Percentiles rank a stretch among this genome's conserved stretches.
These are phyloP conservation scores for Ascomycota sp. DNA, from an alignment of 2,329 filamentous ascomycete genomes.

Conservation along the genomic window DNA sequence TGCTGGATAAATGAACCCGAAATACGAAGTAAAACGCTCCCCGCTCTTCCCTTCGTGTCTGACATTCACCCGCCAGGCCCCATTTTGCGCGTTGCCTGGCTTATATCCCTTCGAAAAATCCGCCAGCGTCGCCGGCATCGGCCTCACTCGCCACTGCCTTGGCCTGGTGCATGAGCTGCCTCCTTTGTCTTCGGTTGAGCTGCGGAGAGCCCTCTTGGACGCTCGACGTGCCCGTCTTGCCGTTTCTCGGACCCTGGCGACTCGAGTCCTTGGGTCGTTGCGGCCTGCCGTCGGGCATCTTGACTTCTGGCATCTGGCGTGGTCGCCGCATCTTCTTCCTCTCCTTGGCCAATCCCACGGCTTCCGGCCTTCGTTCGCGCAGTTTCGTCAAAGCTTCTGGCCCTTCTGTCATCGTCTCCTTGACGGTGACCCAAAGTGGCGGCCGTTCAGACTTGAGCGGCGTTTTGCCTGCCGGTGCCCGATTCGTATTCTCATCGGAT, in stretches of 20 bases:
- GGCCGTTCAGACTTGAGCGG: constrained; percentile 25
- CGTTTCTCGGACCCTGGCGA: too few relatives aligned
- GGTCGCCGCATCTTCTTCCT: constrained; percentile 2
- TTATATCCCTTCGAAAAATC: constrained; percentile 31
- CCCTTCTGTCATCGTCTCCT: constrained; percentile 40
- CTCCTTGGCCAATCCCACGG: constrained; percentile 1
- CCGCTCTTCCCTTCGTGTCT: too few relatives aligned
- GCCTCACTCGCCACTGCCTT: constrained; percentile 16
- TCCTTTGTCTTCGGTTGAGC: constrained; percentile 16
- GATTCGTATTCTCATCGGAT: constrained; percentile 17
- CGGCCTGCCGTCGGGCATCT: too few relatives aligned
- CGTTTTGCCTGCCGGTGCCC: constrained; percentile 19
- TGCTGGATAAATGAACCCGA: too few relatives aligned
- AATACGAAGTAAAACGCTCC: too few relatives aligned
- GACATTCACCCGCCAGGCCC: background rate
- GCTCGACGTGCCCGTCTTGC: constrained; percentile 5
- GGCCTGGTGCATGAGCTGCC: constrained; percentile 14
- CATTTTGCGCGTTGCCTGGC: background rate
- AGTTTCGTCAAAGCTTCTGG: constrained; percentile 28
- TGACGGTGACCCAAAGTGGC: constrained; percentile 48
- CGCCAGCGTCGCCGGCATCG: constrained; percentile 28
- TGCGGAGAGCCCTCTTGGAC: constrained; percentile 6
- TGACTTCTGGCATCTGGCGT: too few relatives aligned
- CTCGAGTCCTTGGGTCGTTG: too few relatives aligned
- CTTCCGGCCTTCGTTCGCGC: constrained; percentile 26